Percentiles rank a stretch among this genome's conserved stretches.
Evolutionary conservation across 2,329 filamentous ascomycete genomes (phyloP).

Genomic region (Sclerotinia trifoliorum): DNA sequence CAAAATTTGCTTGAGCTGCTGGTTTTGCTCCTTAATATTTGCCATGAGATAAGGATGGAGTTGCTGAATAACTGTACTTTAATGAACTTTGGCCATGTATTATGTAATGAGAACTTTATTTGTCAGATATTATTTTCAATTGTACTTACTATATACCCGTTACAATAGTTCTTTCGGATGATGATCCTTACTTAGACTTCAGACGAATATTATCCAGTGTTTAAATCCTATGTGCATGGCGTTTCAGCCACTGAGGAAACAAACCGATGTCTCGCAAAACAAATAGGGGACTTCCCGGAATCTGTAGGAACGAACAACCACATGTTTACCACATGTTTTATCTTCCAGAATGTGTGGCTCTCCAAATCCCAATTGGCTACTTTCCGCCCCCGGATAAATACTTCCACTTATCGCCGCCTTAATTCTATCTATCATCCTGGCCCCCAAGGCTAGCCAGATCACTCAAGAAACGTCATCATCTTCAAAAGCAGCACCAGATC

Average conservation of each 20-base stretch:
- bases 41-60: not conserved
- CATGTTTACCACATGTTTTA: not conserved
- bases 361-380: not conserved
- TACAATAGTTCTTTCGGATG: not conserved
- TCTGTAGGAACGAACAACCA: not conserved
- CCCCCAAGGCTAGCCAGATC: too few species aligned
- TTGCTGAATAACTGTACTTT: not conserved
- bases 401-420: constrained; percentile 9
- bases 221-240: not conserved
- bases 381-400: constrained; percentile 2
- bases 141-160: not conserved
- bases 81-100: not conserved
- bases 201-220: not conserved
- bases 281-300: not conserved
- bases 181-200: not conserved
- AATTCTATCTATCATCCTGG: not conserved
- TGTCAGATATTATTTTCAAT: too few species aligned
- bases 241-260: not conserved
- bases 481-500: constrained; percentile 15
- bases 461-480: not conserved
- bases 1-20: constrained; percentile 7
- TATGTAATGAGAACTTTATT: not conserved
- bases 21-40: not conserved
- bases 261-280: not conserved
- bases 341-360: not conserved